phyloP scores from a whole-genome alignment of 164 flowering plant species.

The Sedum album region DNA sequence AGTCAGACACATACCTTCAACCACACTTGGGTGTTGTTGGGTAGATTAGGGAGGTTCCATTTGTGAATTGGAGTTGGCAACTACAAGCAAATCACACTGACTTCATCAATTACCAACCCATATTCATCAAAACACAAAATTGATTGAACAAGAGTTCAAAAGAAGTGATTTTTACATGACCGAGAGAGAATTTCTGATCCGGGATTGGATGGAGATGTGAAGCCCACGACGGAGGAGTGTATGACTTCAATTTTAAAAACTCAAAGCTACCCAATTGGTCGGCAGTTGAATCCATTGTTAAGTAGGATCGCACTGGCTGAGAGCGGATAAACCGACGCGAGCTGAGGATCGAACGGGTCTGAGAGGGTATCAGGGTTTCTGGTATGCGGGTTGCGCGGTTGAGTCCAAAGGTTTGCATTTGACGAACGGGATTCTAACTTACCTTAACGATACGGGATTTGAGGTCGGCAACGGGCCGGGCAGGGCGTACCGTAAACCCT shows the following conservation, averaged over 20 bases:
- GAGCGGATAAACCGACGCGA: neutral
- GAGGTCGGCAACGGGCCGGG: no score
- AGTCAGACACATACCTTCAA: slow-evolving; percentile 62
- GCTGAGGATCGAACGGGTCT: neutral
- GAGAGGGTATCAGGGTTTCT: neutral
- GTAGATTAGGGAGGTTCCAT: slow-evolving; percentile 85
- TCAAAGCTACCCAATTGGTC: neutral
- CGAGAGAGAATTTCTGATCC: neutral
- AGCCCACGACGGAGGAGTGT: slow-evolving; percentile 1
- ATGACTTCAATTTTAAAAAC: neutral
- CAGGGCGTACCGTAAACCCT: no score
- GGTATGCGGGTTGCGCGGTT: neutral
- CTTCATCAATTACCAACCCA: neutral
- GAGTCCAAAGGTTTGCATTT: no score
- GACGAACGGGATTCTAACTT: no score
- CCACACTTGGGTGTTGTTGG: slow-evolving; percentile 65
- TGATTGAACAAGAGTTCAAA: no score
- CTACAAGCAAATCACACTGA: slow-evolving; percentile 21
- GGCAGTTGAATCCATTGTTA: neutral
- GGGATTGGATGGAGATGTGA: neutral
- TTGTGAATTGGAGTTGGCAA: slow-evolving; percentile 91
- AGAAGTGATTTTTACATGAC: neutral
- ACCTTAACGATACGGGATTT: no score
- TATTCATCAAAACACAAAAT: no score
- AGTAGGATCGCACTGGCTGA: neutral